Evolutionary conservation across 176 grass and related monocot genomes (phyloP).

Genomic region (Ensete ventricosum): DNA sequence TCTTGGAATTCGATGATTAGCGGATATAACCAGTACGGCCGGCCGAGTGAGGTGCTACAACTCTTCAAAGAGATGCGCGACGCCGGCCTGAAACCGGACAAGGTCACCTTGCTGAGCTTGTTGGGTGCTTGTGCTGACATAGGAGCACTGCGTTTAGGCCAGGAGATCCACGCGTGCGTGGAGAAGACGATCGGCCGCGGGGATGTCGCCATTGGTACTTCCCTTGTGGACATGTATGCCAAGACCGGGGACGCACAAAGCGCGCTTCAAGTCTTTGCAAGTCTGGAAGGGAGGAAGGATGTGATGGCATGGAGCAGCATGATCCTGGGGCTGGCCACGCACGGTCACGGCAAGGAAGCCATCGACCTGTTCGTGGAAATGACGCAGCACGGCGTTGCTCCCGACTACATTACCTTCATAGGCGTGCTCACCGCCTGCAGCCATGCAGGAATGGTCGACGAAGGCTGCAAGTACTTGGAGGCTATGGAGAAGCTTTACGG

Average conservation of each 20-base stretch:
- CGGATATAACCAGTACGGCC: constrained; percentile 19
- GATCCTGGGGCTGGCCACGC: constrained; percentile 30
- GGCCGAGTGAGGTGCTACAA: constrained; percentile 13
- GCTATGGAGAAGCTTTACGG: neutral
- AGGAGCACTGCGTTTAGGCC: constrained; percentile 20
- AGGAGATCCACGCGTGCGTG: constrained; percentile 21
- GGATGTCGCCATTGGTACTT: constrained; percentile 27
- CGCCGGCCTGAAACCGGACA: constrained; percentile 17
- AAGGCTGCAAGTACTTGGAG: neutral
- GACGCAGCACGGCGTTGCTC: neutral
- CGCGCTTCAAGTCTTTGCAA: constrained; percentile 21
- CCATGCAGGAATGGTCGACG: constrained; percentile 12
- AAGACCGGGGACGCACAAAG: constrained; percentile 25
- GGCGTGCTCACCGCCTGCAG: constrained; percentile 9
- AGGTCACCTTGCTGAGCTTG: constrained; percentile 34
- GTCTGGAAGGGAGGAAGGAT: constrained; percentile 20
- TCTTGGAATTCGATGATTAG: constrained; percentile 40
- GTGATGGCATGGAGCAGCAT: constrained; percentile 35
- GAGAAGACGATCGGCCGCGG: constrained; percentile 30
- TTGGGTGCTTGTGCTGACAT: constrained; percentile 16
- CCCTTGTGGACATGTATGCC: constrained; percentile 35
- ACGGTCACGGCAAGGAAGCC: constrained; percentile 26
- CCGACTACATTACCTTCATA: constrained; percentile 4
- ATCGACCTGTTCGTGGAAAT: constrained; percentile 15
- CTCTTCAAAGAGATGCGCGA: constrained; percentile 22